These are phyloP conservation scores for Megacollybia marginata DNA, from an alignment of 768 basidiomycete species.

Conservation along the genomic window DNA sequence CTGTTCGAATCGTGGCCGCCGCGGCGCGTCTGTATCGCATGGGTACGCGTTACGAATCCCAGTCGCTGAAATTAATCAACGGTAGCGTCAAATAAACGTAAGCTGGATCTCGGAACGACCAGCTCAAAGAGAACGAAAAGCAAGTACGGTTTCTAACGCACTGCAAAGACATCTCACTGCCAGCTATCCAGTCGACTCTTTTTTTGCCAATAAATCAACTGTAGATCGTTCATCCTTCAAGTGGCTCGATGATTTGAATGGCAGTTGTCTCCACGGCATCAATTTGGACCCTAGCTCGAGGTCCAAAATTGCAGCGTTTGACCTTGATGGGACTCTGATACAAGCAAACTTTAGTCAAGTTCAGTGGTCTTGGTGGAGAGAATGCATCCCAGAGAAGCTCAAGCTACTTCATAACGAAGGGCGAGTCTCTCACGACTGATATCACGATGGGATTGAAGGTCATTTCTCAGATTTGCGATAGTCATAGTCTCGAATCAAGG, in stretches of 20 bases:
- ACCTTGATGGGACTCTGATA: conserved; percentile 67
- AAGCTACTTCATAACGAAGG: conserved; percentile 38
- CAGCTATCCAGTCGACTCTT: conserved; percentile 22
- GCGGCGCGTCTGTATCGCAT: not conserved
- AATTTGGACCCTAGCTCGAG: conserved; percentile 21
- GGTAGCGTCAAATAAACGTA: not conserved
- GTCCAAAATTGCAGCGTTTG: conserved; percentile 51
- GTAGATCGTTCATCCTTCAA: not conserved
- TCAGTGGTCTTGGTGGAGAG: conserved; percentile 43
- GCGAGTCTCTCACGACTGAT: conserved; percentile 21
- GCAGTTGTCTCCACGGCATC: conserved; percentile 26
- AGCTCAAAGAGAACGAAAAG: too few relatives aligned
- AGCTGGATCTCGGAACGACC: not conserved
- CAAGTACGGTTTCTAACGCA: too few relatives aligned
- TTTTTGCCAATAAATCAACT: conserved; percentile 21
- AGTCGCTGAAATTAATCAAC: not conserved
- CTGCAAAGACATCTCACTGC: too few relatives aligned
- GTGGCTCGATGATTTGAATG: conserved; percentile 21
- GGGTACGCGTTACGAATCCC: too few relatives aligned
- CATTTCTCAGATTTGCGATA: conserved; percentile 35
- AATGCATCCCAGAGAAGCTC: conserved; percentile 41
- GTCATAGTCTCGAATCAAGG: conserved; percentile 62
- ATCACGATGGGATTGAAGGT: not conserved
- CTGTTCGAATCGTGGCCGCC: not conserved
- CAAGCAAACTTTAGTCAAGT: conserved; percentile 20